Evolutionary conservation across 108 stramenopile species (phyloP), one percentile per base, ranked within the genome.

Genomic region (Hondaea fermentalgiana): DNA sequence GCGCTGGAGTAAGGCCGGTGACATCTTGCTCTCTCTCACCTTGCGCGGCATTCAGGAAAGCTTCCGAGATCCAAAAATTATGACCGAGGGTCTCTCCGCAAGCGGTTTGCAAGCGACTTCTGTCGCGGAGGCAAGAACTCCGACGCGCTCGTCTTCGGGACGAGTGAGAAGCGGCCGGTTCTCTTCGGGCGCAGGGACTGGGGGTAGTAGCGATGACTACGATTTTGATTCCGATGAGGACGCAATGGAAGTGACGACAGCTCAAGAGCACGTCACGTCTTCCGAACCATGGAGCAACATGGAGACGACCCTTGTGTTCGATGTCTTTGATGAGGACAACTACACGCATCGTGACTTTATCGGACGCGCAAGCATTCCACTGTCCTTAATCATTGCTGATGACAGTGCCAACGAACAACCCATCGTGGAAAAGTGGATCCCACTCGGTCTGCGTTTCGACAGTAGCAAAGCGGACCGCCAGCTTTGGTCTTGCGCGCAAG

Each of bases 251-350:
- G 51, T 83, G 49, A 83, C 76, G 49, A 83, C 76, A 6, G 76
- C 49, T 6, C 44, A 47, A 23, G 76, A 83, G 19, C 76, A 16
- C 25, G 76, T 53, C 45, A 25, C 19, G 3, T 53, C 76, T 5
- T 43, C 45, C 51, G 76, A 83, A 23, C 76, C 76, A 0, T 83
- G 76, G 76, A 83, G 76, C 5, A 53, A 53, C 45, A 53, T 47
- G n/a, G n/a, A 47, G n/a, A 53, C 76, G 16, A 83, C 76, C 8
- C n/a, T 83, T 6, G 76, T 83, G 1, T 83, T 83, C 3, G 76
- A 83, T 53, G 76, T 83, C 49, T 83, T 83, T 83, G 76, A 83
- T 23, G 76, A 83, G 28, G 76, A 83, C 76, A 53, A 83, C 28
- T 83, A 21, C n/a, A 83, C 76, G 1, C 76, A 53, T 35, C 76